These are phyloP conservation scores for Emmonsiellopsis sp. DNA, from an alignment of 2,329 filamentous ascomycete genomes.

Conservation along the genomic window DNA sequence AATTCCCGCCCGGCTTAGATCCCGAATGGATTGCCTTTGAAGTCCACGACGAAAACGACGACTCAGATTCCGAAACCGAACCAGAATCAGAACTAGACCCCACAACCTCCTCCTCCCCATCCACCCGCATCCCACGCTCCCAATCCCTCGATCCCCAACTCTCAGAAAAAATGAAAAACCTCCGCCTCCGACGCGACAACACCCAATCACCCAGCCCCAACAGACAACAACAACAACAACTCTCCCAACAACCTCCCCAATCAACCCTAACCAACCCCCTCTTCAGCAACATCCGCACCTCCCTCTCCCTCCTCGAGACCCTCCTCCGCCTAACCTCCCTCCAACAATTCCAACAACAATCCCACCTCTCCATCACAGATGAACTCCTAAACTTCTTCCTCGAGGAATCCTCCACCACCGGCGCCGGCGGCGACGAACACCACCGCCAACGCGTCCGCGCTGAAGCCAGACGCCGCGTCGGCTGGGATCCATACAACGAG, in stretches of 20 bases:
- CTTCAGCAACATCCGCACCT: slow-evolving; percentile 51
- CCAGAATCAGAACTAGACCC: slow-evolving; percentile 21
- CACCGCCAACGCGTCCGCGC: slow-evolving; percentile 51
- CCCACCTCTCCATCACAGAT: slow-evolving; percentile 82
- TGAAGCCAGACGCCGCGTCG: slow-evolving; percentile 54
- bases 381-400: slow-evolving; percentile 86
- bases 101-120: slow-evolving; percentile 8
- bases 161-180: slow-evolving; percentile 35
- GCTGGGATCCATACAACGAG: slow-evolving; percentile 65
- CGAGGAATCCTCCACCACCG: slow-evolving; percentile 57
- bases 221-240: slow-evolving; percentile 36
- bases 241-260: slow-evolving; percentile 13
- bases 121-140: slow-evolving; percentile 12
- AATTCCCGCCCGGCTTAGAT: slow-evolving; percentile 66
- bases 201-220: slow-evolving; percentile 18
- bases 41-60: slow-evolving; percentile 60
- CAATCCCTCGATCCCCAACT: slow-evolving; percentile 34
- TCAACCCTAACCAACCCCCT: slow-evolving; percentile 38
- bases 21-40: slow-evolving; percentile 89
- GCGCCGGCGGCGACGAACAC: slow-evolving; percentile 53
- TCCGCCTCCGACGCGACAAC: slow-evolving; percentile 31
- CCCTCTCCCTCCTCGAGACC: slow-evolving; percentile 77
- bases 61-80: slow-evolving; percentile 46
- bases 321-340: slow-evolving; percentile 75
- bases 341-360: slow-evolving; percentile 85